Base-by-base conservation (phyloP, 441 rosid genomes). In the Flueggea neowawraea region DNA sequence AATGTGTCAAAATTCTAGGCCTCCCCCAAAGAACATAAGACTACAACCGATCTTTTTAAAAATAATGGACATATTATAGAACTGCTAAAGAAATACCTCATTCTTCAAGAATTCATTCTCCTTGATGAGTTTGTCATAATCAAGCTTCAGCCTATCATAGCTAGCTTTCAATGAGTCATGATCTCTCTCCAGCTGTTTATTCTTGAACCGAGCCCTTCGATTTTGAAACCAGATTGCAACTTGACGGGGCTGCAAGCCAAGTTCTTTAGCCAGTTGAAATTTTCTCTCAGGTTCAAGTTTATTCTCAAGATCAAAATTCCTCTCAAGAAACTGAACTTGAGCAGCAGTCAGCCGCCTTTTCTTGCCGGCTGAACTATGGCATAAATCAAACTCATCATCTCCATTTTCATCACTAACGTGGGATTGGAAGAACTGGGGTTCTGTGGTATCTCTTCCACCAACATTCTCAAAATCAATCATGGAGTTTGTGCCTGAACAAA, bases 221-320 rank as follows among this genome's bases (percentile, higher is more conserved):
- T 87, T 87, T 53, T 84, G 93, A 64, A 81, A 84, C 90, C 93
- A 87, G 50, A 82, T 67, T 14, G 79, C 80, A 17, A 79, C 85
- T 60, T 84, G 93, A 44, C 71, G 82, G 12, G 93, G 87, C 61
- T 68, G 88, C 67, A 81, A 51, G 6, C 87, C 85, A 14, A 87
- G 69, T 64, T 79, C 83, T 58, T 79, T 64, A 0, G 88, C 88
- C 0, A 84, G 71, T 54, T 75, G 78, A 54, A 72, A 53, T 52
- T 87, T 87, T 74, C 74, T 79, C 14, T 82, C 79, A 4, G 84
- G 82, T 57, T 87, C 86, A 32, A 84, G 88, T 62, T 78, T 76
- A 77, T 81, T 84, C 52, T 82, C 90, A 31, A 67, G 61, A 48
- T 74, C 81, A 52, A 87, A 87, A 62, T 70, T 80, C 62, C 68